These are phyloP conservation scores for Lathyrus aphaca DNA, from an alignment of 306 rosid genomes.

Conservation along the genomic window DNA sequence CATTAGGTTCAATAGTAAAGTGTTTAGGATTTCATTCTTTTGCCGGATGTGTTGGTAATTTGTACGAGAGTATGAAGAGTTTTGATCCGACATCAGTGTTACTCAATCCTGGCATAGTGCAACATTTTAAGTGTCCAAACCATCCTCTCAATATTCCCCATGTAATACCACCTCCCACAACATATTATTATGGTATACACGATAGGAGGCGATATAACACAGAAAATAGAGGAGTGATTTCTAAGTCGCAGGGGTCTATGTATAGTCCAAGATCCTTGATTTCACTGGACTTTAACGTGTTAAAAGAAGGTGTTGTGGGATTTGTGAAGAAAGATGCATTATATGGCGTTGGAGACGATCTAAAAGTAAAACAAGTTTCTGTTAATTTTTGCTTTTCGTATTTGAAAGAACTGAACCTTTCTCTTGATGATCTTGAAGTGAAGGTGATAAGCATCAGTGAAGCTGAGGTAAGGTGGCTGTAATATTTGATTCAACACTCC, in stretches of 20 bases:
- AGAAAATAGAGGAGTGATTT: not conserved
- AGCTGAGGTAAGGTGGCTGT: slow-evolving; percentile 20
- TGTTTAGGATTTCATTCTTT: slow-evolving; percentile 19
- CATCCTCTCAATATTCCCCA: slow-evolving; percentile 21
- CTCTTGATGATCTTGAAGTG: slow-evolving; percentile 42
- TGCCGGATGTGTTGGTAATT: slow-evolving; percentile 35
- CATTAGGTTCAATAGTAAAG: slow-evolving; percentile 29
- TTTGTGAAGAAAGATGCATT: slow-evolving; percentile 38
- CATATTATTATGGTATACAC: not conserved
- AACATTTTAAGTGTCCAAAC: slow-evolving; percentile 18
- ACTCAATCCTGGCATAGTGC: slow-evolving; percentile 39
- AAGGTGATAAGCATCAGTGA: slow-evolving; percentile 24
- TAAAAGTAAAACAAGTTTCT: slow-evolving; percentile 19
- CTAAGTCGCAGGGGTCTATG: not conserved
- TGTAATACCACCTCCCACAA: not conserved
- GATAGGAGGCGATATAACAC: too few species aligned
- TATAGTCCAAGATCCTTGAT: not conserved
- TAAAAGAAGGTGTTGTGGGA: slow-evolving; percentile 19
- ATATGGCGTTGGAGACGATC: slow-evolving; percentile 35
- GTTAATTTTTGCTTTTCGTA: slow-evolving; percentile 5
- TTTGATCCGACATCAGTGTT: slow-evolving; percentile 19
- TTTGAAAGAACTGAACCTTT: slow-evolving; percentile 13
- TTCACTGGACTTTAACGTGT: not conserved
- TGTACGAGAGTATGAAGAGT: slow-evolving; percentile 29
- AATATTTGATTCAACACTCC: not conserved